Evolutionary conservation across 2,329 filamentous ascomycete genomes (phyloP).

Genomic region (Dichotomopilus funicola): DNA sequence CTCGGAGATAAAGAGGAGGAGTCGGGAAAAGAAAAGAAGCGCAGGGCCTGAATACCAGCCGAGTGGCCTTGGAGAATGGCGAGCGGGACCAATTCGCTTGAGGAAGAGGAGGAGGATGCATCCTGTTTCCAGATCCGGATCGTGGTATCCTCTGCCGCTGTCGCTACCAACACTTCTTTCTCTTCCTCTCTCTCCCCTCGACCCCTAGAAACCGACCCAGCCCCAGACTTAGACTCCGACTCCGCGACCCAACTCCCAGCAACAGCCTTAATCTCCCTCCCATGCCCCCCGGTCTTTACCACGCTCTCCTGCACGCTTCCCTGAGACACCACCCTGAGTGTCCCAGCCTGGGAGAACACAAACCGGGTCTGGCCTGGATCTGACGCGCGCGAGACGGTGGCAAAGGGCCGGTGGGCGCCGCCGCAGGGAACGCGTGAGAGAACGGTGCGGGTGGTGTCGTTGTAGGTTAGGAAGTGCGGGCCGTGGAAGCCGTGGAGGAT

Average conservation of each 20-base stretch:
- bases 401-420: conserved; percentile 74
- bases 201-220: no score
- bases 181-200: not conserved
- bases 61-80: conserved; percentile 69
- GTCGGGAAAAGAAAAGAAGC: conserved; percentile 50
- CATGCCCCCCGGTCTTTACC: conserved; percentile 75
- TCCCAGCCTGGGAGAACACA: conserved; percentile 57
- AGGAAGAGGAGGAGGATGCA: no score
- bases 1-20: no score
- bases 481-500: conserved; percentile 76
- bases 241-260: not conserved
- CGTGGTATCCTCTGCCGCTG: conserved; percentile 63
- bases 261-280: conserved; percentile 67
- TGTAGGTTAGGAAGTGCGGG: conserved; percentile 74
- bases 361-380: conserved; percentile 41
- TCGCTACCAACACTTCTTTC: conserved; percentile 44
- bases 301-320: conserved; percentile 32
- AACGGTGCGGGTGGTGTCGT: conserved; percentile 64
- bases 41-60: conserved; percentile 74
- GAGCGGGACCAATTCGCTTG: conserved; percentile 24
- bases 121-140: conserved; percentile 65
- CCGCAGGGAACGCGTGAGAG: conserved; percentile 72
- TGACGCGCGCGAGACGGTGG: conserved; percentile 32
- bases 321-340: conserved; percentile 20
- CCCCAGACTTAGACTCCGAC: no score